Evolutionary conservation across 805 yeast genomes (phyloP), one percentile per base, ranked within the genome.

Genomic region (Yarrowia sp.): DNA sequence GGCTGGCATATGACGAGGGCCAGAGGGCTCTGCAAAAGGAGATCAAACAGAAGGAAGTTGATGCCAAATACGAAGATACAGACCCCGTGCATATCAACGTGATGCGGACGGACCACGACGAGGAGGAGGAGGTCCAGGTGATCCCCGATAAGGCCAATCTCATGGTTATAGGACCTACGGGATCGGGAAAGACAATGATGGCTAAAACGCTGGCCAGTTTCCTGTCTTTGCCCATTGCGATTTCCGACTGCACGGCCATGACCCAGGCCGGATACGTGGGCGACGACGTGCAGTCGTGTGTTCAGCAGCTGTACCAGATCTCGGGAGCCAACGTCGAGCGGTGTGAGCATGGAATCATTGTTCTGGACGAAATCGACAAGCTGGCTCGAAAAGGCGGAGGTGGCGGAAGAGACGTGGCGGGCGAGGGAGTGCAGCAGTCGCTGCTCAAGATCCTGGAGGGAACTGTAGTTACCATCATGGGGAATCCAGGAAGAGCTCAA

Each of bases 241-340:
- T 86, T 14, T 85, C 86, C 7, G 89, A 86, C 71, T 86, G 89
- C 72, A 86, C 89, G 0, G 84, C 86, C 52, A 72, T 86, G 68
- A 86, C 89, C 0, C 89, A 86, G 72, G 87, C 89, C 0, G 89
- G 89, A 8, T 86, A 86, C 71, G 85, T 86, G 52, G 89, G 89
- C 30, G 89, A 86, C 69, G 89, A 86, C 74, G 86, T 85, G 17
- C 88, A 86, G 69, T 77, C 82, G 38, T 85, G 88, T 70, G 80
- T 86, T 30, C 85, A 84, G 72, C 79, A 86, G 68, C 75, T 86
- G 20, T 74, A 85, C 60, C 82, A 81, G 2, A 81, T 78, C 70
- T 81, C 88, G 3, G 82, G 82, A 50, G 84, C 80, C 70, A 85
- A 85, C 71, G 83, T 84, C 30, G 82, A 80, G 10, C 79, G 79